Base-by-base conservation (phyloP, 148 eudicot genomes). In the Nepenthes gracilis region DNA sequence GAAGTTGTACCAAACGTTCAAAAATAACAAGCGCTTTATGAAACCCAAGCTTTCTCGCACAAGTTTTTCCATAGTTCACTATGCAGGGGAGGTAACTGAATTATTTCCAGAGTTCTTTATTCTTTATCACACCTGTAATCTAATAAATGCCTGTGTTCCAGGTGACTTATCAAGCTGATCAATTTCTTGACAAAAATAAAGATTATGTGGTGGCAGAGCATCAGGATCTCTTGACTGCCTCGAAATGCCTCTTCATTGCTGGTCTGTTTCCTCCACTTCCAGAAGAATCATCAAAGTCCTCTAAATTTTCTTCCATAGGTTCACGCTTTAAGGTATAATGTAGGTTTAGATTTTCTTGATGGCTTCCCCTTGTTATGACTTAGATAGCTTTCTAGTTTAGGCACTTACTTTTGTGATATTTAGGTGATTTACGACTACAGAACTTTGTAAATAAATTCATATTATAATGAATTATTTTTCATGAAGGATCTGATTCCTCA, bases 121-220 rank as follows among this genome's bases (percentile, higher is more conserved):
- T 35, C 55, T 37, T 40, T 12, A 32, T 23, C 36, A 43, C 15
- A 36, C 12, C 54, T 63, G 55, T 48, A 48, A 58, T 65, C 55
- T 67, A 60, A 45, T 48, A 14, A 55, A 51, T 49, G 36, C 65
- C 53, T 74, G 43, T 55, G 61, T 62, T 61, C 70, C 81, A 94
- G 99, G 99, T 94, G 53, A 84, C 81, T 12, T 94, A 94, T 75
- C 83, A 74, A 71, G 87, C 99, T 57, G 99, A 94, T 72, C 82
- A 79, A 52, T 94, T 94, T 80, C 80, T 94, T 47, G 99, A 94
- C 76, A 94, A 94, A 72, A 94, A 94, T 74, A 94, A 94, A 78
- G 99, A 94, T 85, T 94, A 94, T 75, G 99, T 94, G 51, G 87
- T 94, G 66, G 95, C 93, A 40, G 99, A 94, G 81, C 95, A 94